Evolutionary conservation across 2,329 filamentous ascomycete genomes (phyloP), one percentile per base, ranked within the genome.

Genomic region (Zymoseptoria tritici): DNA sequence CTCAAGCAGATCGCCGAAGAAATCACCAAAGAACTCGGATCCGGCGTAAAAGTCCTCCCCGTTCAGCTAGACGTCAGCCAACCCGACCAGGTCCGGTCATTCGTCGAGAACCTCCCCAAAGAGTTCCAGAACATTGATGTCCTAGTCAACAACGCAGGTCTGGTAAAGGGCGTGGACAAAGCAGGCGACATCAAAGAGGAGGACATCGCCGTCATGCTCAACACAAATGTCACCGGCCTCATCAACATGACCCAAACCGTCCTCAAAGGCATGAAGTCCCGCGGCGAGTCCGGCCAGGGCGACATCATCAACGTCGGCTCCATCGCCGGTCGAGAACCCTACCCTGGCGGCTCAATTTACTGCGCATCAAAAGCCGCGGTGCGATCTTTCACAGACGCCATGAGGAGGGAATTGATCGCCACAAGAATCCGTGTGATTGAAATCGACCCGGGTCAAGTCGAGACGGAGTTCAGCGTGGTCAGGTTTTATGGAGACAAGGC

Each of bases 231-330:
- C 56, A 94, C 89, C 1, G 94, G 94, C 26, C 81, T 99, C 36
- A 94, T 99, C 79, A 90, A 93, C 80, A 90, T 97, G 88, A 97
- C 94, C 0, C 94, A 99, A 80, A 90, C 90, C 52, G 81, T 97
- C 61, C 77, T 97, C 19, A 85, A 89, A 56, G 86, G 91, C 72
- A 95, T 92, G 81, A 88, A 91, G 75, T 80, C 83, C 68, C 71
- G 79, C 65, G 65, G 65, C 51, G 82, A 93, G 59, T 87, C 89
- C 60, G 92, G 91, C 59, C 80, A 83, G 51, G 93, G 93, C 68
- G 94, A 97, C 73, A 92, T 99, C 73, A 96, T 99, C 78, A 97
- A 97, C 72, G 86, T 97, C 70, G 92, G 92, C 62, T 91, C 87
- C 66, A 92, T 96, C 71, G 92, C 92, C n/a, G 92, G 91, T 29